Conservation (phyloP, 2,329 filamentous ascomycete species). For the Bipolaris zeicola region DNA sequence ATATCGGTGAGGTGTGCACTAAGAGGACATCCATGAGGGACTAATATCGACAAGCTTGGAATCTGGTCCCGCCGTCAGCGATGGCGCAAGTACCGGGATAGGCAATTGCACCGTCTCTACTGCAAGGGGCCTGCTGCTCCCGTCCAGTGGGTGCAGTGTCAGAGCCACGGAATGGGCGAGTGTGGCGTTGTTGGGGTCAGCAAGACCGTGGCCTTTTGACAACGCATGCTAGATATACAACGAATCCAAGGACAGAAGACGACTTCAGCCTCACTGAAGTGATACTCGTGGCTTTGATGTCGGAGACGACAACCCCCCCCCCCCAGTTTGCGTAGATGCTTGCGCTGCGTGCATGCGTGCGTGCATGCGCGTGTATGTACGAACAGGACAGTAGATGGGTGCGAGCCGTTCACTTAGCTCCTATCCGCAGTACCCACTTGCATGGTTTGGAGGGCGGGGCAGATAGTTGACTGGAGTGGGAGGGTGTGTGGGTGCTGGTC, state of each 20-base stretch:
- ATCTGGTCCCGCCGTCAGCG: slow-evolving; percentile 30
- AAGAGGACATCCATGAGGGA: slow-evolving; percentile 25
- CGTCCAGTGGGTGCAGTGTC: slow-evolving; percentile 20
- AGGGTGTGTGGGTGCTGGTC: slow-evolving; percentile 23
- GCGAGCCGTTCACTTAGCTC: slow-evolving; percentile 4
- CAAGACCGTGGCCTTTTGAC: slow-evolving; percentile 20
- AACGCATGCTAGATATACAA: slow-evolving; percentile 16
- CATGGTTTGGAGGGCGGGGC: slow-evolving; percentile 6
- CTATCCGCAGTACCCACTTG: slow-evolving; percentile 16
- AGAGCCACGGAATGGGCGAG: slow-evolving; percentile 16
- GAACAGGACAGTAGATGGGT: not conserved
- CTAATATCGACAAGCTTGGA: slow-evolving; percentile 37
- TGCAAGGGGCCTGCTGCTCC: slow-evolving; percentile 30
- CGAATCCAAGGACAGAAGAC: slow-evolving; percentile 21
- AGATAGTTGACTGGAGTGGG: not conserved
- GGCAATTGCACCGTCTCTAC: slow-evolving; percentile 35
- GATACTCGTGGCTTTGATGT: slow-evolving; percentile 17
- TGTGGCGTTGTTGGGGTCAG: slow-evolving; percentile 34
- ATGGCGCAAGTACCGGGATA: slow-evolving; percentile 30
- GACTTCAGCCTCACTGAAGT: slow-evolving; percentile 10
- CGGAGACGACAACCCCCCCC: not conserved
- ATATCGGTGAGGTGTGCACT: slow-evolving; percentile 40
- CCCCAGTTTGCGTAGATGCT: not conserved
- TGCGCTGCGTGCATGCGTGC: not conserved
- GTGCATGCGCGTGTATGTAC: not conserved